These are phyloP conservation scores for Chaetomium sp. DNA, from an alignment of 2,329 filamentous ascomycete genomes.

Conservation along the genomic window DNA sequence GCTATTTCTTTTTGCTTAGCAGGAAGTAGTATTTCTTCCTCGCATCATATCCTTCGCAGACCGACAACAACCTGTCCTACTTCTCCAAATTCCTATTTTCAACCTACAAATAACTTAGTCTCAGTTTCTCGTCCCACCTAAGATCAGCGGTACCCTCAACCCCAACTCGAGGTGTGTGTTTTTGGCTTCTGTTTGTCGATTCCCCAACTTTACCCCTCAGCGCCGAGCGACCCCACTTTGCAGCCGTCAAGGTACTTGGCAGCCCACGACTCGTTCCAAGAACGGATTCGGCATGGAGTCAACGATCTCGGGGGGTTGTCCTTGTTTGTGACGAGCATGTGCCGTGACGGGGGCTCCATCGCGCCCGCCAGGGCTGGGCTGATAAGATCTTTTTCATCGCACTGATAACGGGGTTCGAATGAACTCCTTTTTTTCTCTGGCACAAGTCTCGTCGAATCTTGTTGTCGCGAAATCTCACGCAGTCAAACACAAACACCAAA, in stretches of 20 bases:
- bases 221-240: not conserved
- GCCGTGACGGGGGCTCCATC: not conserved
- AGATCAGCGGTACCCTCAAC: not conserved
- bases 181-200: no score
- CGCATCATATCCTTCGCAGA: no score
- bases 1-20: not conserved
- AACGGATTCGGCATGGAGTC: not conserved
- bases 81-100: no score
- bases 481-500: not conserved
- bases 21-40: not conserved
- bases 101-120: no score
- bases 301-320: not conserved
- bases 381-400: not conserved
- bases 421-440: not conserved
- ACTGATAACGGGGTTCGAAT: not conserved
- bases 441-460: not conserved
- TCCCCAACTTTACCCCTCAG: not conserved
- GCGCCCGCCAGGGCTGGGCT: not conserved
- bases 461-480: not conserved
- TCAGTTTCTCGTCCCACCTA: no score
- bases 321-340: slow-evolving; percentile 2
- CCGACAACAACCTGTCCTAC: no score
- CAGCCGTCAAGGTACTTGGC: slow-evolving; percentile 2
- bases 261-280: not conserved
- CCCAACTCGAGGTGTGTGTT: not conserved